Base-by-base conservation (phyloP, 192 early-diverging fungal genomes). In the Glomus cerebriforme region DNA sequence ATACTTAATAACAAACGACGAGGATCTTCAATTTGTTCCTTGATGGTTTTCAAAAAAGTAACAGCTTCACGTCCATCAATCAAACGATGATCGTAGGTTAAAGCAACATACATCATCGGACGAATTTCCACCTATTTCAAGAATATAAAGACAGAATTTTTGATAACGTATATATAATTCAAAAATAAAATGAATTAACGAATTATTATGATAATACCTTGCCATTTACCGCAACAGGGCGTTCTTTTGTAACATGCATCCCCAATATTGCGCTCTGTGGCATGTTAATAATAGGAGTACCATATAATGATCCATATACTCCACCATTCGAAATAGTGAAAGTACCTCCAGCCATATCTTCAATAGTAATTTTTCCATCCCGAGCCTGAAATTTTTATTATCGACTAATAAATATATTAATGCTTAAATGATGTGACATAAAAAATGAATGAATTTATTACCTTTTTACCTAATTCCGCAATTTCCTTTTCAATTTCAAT, bases 321-420 rank as follows among this genome's bases (percentile, higher is more conserved):
- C 98, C 98, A 75, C 98, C 98, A 90, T 99, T 99, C 45, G 96
- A 98, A 73, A 99, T 97, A 79, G 98, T 99, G 84, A 99, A 99
- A 67, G 98, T 99, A 78, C 98, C 98, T 47, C 98, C 98, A 64
- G 94, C 89, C 90, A 99, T 91, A 83, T 99, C 98, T 88, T 99
- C 98, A 81, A 99, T 93, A 27, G 96, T 93, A 87, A 99, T 96
- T 81, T 92, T 92, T 83, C 96, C 96, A 82, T 96, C 95, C 60
- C 94, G 91, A 45, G 98, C 98, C 94, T 97, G 86, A 58, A 74
- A 22, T 34, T 47, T 34, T 0, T 12, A 43, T 22, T n/a, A 12
- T 24, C 27, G 3, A 74, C 1, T 17, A 37, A 29, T 27, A 47
- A 71, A 7, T 7, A 15, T n/a, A 26, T 9, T 45, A 47, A 0